Conservation (phyloP, 768 basidiomycete species). For the Psilocybe sp. region DNA sequence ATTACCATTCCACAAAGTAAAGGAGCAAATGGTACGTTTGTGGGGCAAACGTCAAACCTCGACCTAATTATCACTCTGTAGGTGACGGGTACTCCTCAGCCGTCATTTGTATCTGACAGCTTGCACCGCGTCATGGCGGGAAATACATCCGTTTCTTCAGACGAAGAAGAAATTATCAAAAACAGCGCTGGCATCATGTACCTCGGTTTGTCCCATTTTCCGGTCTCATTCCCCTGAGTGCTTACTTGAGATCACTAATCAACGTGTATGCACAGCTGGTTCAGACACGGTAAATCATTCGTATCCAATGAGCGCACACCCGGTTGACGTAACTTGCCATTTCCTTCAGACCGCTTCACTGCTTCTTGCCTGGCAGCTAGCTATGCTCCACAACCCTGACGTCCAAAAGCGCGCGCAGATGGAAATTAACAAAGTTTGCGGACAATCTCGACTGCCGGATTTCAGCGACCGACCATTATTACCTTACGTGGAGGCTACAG, state of each 20-base stretch:
- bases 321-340: background rate
- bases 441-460: constrained; percentile 36
- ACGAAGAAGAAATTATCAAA: constrained; percentile 1
- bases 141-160: background rate
- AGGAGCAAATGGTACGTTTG: constrained; percentile 21
- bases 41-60: background rate
- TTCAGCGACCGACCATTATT: constrained; percentile 35
- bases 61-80: background rate
- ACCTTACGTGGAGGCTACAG: constrained; percentile 42
- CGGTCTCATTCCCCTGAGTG: background rate
- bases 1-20: constrained; percentile 25
- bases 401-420: constrained; percentile 38
- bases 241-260: background rate
- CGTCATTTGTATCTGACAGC: constrained; percentile 6
- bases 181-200: constrained; percentile 4
- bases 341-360: constrained; percentile 21
- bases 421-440: constrained; percentile 42
- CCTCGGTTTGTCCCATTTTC: background rate
- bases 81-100: constrained; percentile 19
- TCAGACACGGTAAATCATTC: constrained; percentile 2
- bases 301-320: too few relatives aligned
- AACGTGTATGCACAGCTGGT: too few relatives aligned
- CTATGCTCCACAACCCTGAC: constrained; percentile 38
- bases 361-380: constrained; percentile 27
- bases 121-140: background rate